These are phyloP conservation scores for Trichoderma atroviride DNA, from an alignment of 2,329 filamentous ascomycete species.

Conservation along the genomic window DNA sequence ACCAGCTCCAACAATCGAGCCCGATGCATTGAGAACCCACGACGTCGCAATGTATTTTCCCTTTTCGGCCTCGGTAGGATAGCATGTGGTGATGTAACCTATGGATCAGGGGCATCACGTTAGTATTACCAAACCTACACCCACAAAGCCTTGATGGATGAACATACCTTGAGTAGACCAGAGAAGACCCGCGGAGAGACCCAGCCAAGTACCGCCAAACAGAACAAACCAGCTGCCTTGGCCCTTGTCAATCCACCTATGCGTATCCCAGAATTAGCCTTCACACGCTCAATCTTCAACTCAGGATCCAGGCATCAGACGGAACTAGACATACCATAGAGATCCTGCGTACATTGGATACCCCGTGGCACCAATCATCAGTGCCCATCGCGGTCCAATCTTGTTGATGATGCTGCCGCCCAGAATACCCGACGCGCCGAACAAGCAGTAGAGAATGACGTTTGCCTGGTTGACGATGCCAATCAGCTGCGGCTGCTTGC, in stretches of 20 bases:
- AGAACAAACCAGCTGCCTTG: conserved; percentile 58
- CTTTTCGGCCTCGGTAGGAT: conserved; percentile 79
- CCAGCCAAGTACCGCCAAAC: conserved; percentile 62
- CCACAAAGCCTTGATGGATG: neutral
- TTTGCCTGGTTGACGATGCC: conserved; percentile 30
- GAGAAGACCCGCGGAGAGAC: conserved; percentile 55
- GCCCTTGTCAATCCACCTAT: conserved; percentile 26
- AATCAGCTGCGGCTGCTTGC: conserved; percentile 28
- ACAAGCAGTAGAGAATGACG: conserved; percentile 29
- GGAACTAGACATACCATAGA: conserved; percentile 47
- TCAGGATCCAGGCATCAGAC: conserved; percentile 59
- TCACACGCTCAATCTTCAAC: conserved; percentile 59
- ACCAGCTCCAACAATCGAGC: conserved; percentile 73
- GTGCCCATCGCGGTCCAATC: conserved; percentile 22
- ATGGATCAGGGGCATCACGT: neutral
- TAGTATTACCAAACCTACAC: neutral
- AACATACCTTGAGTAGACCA: conserved; percentile 78
- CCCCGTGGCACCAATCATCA: conserved; percentile 26
- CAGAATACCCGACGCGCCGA: conserved; percentile 27
- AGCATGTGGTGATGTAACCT: conserved; percentile 76
- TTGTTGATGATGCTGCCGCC: conserved; percentile 30
- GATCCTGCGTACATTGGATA: conserved; percentile 26
- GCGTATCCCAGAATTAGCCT: neutral
- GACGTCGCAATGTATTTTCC: conserved; percentile 88
- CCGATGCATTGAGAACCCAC: conserved; percentile 94